Evolutionary conservation across 2,329 filamentous ascomycete genomes (phyloP).

Genomic region (Calonectria ilicicola): DNA sequence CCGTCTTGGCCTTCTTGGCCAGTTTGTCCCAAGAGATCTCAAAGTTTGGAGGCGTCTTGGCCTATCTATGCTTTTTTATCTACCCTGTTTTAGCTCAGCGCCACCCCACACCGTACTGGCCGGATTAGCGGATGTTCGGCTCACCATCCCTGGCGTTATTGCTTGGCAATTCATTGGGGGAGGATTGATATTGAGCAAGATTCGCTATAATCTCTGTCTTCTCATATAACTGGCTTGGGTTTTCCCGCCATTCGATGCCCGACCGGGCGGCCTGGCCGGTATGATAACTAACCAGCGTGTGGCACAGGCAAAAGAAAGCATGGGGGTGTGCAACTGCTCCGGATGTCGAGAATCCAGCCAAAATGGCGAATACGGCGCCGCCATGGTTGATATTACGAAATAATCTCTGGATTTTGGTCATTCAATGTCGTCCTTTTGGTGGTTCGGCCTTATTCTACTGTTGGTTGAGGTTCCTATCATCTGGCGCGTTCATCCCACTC

Average conservation of each 20-base stretch:
- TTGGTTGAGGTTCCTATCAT: too few species aligned
- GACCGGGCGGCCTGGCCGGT: neutral
- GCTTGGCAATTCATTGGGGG: neutral
- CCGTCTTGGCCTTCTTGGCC: neutral
- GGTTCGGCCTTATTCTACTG: neutral
- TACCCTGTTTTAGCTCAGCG: neutral
- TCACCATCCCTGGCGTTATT: neutral
- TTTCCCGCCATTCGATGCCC: neutral
- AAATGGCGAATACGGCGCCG: neutral
- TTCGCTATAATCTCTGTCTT: neutral
- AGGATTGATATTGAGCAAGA: neutral
- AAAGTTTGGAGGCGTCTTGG: neutral
- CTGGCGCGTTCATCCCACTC: too few species aligned
- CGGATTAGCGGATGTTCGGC: constrained; percentile 1
- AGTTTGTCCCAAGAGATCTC: neutral
- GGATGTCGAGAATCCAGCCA: neutral
- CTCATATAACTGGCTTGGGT: neutral
- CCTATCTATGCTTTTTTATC: neutral
- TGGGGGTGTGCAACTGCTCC: neutral
- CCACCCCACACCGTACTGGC: neutral
- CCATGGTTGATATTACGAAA: neutral
- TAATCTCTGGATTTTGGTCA: neutral
- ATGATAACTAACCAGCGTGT: neutral
- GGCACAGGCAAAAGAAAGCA: neutral
- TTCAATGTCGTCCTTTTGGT: too few species aligned